phyloP scores from a whole-genome alignment of 139 green algal species.

The Desmodesmus armatus region DNA sequence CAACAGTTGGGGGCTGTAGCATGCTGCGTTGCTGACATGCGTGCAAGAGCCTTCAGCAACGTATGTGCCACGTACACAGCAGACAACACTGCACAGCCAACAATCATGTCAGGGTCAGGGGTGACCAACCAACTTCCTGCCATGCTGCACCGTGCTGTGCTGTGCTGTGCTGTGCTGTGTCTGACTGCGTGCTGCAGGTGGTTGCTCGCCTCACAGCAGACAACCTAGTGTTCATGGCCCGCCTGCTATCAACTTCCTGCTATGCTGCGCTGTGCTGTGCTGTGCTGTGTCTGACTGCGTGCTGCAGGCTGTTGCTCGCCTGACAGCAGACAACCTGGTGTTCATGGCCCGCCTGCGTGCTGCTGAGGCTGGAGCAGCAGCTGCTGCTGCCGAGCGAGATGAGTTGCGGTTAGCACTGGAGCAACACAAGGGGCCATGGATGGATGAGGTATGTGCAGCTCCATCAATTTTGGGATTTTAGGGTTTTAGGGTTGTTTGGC shows the following conservation, averaged over 20 bases:
- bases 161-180: constrained; percentile 9
- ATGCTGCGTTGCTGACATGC: too few species aligned
- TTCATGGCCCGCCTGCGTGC: constrained; percentile 71
- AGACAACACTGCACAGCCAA: too few species aligned
- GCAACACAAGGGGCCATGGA: constrained; percentile 67
- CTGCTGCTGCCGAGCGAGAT: constrained; percentile 45
- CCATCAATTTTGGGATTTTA: too few species aligned
- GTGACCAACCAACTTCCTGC: neutral
- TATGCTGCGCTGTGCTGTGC: neutral
- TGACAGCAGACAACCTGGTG: constrained; percentile 75
- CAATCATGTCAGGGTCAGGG: too few species aligned
- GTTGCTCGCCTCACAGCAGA: constrained; percentile 72
- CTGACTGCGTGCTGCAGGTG: constrained; percentile 38
- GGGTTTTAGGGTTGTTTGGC: too few species aligned
- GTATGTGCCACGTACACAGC: too few species aligned
- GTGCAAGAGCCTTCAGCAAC: too few species aligned
- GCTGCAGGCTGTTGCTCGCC: constrained; percentile 63
- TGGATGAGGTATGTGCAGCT: constrained; percentile 66
- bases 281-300: neutral
- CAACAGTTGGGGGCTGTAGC: too few species aligned
- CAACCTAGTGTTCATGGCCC: constrained; percentile 76
- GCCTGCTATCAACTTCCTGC: constrained; percentile 31
- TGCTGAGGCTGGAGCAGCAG: constrained; percentile 57
- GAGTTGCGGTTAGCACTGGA: constrained; percentile 57
- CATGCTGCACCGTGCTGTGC: neutral